Base-by-base conservation (phyloP, 495 filamentous ascomycete genomes). In the Stereocaulon alpinum region DNA sequence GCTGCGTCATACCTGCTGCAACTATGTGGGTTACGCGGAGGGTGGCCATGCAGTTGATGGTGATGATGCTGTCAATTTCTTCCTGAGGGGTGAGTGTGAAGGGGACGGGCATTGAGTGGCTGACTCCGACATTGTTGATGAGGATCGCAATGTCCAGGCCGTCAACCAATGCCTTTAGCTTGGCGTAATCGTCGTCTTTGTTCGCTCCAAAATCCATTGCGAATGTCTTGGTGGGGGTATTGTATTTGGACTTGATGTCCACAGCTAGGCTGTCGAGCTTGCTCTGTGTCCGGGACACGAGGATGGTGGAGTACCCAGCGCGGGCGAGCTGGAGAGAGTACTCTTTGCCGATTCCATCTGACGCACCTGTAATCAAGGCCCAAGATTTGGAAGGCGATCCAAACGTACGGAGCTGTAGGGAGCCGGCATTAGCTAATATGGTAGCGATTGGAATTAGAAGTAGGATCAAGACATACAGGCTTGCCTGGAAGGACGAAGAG, bases 281-380 rank as follows among this genome's bases (percentile, higher is more conserved):
- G 27, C 87, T 88, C 63, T 86, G 79, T 24, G 94, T 97, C 49
- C 94, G 93, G 9, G 94, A 96, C 59, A 99, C 83, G 58, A 99
- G 88, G 37, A 97, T 72, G 56, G 96, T 71, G 72, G 95, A 96
- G 81, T 91, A 97, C 63, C 91, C 91, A 67, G 90, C 87, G 40
- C 77, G 74, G n/a, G 93, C 90, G 57, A 97, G 83, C 69, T 96
- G 90, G 58, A 87, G 76, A 49, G 92, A 88, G 69, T 87, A 99
- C 77, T 97, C 93, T 76, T 96, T 96, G 67, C 94, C 94, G 56
- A 99, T 82, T 62, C 94, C 94, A 75, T 97, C 93, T 14, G 90
- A 95, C 58, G 94, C 93, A 63, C 94, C 94, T 49, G 94, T 97
- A 22, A 99, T 80, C 47, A 99, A 80, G 22, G 90, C 93, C 90